Evolutionary conservation across 192 early-diverging fungal genomes (phyloP).

Genomic region (Chytriomyces sp.): DNA sequence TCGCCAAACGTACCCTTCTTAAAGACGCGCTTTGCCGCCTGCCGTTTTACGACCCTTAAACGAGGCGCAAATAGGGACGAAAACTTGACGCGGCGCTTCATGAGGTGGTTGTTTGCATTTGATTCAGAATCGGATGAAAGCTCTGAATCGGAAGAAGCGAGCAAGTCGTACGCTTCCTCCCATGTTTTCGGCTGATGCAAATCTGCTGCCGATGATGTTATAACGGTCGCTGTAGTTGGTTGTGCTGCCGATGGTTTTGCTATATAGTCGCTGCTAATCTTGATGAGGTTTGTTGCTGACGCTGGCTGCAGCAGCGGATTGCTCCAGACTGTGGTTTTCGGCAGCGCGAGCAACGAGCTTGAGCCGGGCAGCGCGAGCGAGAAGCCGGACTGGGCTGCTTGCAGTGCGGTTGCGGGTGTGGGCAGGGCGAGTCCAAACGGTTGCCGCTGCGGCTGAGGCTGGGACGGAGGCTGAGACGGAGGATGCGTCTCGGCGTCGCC

Average conservation of each 20-base stretch:
- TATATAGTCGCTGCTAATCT: too few relatives aligned
- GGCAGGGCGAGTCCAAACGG: slow-evolving; percentile 5
- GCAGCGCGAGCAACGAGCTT: too few relatives aligned
- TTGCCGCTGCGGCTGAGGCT: neutral
- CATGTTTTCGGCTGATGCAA: neutral
- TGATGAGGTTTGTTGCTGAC: too few relatives aligned
- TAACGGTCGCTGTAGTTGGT: neutral
- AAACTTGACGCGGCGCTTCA: slow-evolving; percentile 32
- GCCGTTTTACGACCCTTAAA: slow-evolving; percentile 13
- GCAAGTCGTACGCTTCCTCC: neutral
- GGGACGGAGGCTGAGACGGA: neutral
- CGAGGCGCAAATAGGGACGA: slow-evolving; percentile 37
- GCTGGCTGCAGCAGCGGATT: too few relatives aligned
- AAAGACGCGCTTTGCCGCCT: neutral
- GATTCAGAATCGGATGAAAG: neutral
- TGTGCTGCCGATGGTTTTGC: neutral
- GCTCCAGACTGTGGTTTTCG: too few relatives aligned
- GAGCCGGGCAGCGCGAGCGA: slow-evolving; percentile 2
- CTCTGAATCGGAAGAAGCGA: neutral
- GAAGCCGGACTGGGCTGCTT: neutral
- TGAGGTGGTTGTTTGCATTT: neutral
- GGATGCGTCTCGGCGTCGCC: neutral
- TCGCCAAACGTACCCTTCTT: slow-evolving; percentile 16
- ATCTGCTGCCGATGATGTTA: neutral
- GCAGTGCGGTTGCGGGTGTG: neutral